These are phyloP conservation scores for Ustulina deusta DNA, from an alignment of 2,329 filamentous ascomycete genomes.

Conservation along the genomic window DNA sequence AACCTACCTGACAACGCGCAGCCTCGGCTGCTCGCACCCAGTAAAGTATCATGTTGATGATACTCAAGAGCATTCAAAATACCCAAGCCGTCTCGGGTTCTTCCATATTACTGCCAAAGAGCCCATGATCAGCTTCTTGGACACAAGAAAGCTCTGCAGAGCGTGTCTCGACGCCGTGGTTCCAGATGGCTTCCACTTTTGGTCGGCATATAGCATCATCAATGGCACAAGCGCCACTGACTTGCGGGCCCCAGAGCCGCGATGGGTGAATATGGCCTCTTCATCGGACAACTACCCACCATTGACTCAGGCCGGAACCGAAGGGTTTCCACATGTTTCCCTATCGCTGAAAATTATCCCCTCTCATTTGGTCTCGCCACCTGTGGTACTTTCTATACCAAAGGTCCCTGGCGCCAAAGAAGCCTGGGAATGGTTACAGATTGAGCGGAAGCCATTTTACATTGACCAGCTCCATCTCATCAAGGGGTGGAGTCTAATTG, in stretches of 20 bases:
- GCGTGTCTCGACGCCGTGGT: background rate
- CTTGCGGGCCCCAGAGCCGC: background rate
- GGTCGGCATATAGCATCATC: background rate
- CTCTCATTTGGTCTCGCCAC: background rate
- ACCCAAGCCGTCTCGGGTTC: conserved; percentile 3
- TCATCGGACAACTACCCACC: conserved; percentile 3
- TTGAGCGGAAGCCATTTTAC: background rate
- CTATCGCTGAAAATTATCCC: background rate
- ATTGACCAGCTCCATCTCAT: conserved; percentile 2
- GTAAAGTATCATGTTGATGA: conserved; percentile 8
- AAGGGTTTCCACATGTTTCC: background rate
- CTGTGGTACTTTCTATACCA: conserved; percentile 5
- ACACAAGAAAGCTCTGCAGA: conserved; percentile 3
- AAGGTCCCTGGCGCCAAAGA: conserved; percentile 3
- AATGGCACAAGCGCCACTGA: conserved; percentile 1
- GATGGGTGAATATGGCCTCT: background rate
- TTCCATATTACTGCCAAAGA: background rate
- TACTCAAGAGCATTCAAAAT: conserved; percentile 3
- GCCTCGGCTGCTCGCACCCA: conserved; percentile 3
- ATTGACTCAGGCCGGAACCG: background rate
- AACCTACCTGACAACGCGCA: conserved; percentile 2
- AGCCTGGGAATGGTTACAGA: conserved; percentile 3
- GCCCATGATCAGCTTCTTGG: background rate
- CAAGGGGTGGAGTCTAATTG: conserved; percentile 5
- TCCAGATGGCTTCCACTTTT: background rate